Base-by-base conservation (phyloP, 306 rosid species). In the Cucumis melo region DNA sequence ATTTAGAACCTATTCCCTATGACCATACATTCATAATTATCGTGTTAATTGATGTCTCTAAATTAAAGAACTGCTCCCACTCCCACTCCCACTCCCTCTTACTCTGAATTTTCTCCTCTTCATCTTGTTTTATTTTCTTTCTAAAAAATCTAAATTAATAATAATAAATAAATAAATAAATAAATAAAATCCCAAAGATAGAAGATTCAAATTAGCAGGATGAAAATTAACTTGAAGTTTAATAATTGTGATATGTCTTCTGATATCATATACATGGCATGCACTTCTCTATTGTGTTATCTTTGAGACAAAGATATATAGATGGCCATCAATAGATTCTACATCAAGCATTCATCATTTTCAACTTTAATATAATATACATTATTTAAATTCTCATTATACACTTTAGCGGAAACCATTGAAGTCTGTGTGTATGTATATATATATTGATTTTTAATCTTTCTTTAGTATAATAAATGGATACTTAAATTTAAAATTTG, bases 211-310 rank as follows among this genome's bases (percentile, higher is more conserved):
- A 58, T n/a, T n/a, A n/a, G 6, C 1, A 23, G 6, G 34, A 58
- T 58, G 34, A 57, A 21, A 20, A 57, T 0, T 58, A 32, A 32
- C 5, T 10, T 14, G 9, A 61, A 29, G 17, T 20, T 4, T 39
- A 46, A 71, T n/a, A 46, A 71, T 71, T 46, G 48, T 71, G 75
- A 70, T 46, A 15, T 48, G 58, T 19, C 16, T 24, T 48, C 8
- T 70, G 39, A 70, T 70, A 23, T 70, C 13, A 1, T 8, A 11
- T 48, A 68, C 38, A 68, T 6, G 34, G 75, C 75, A 71, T 71
- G 75, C 75, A 48, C 15, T 70, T 71, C 58, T 71, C 59, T 71
- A 48, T 71, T 15, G 24, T 71, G 39, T 71, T 71, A 71, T 15
- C 75, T 71, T 71, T 27, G 55, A 48, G 75, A 24, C 59, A 21